A percentile compares a stretch with the other conserved stretches of the same genome.
phyloP scores from a whole-genome alignment of 1,284 basidiomycete species.

The Papiliotrema flavescens region DNA sequence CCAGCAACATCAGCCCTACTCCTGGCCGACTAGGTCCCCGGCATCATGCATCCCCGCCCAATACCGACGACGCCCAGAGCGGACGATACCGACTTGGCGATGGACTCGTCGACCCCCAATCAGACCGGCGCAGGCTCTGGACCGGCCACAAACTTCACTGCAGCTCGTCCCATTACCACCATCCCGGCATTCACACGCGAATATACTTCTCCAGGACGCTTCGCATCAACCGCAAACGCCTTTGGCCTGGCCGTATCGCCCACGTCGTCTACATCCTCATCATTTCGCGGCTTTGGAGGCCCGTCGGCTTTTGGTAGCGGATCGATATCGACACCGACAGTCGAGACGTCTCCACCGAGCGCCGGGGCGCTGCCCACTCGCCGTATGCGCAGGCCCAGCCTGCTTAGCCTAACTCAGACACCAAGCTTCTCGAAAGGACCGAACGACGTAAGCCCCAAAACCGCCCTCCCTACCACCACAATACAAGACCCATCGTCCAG shows the following conservation, averaged over 20 bases:
- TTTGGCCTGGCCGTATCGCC: slow-evolving; percentile 33
- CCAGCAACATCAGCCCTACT: background rate
- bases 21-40: background rate
- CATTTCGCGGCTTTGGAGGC: background rate
- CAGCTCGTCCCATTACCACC: too few species aligned
- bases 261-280: slow-evolving; percentile 17
- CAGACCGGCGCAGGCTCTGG: too few species aligned
- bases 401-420: slow-evolving; percentile 32
- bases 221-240: slow-evolving; percentile 36
- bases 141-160: too few species aligned
- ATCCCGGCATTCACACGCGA: background rate
- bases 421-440: slow-evolving; percentile 11
- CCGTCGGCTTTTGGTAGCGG: background rate
- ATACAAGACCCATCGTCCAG: slow-evolving; percentile 2
- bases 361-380: slow-evolving; percentile 17
- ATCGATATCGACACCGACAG: background rate
- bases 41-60: background rate
- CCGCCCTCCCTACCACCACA: background rate
- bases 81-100: background rate
- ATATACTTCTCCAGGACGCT: slow-evolving; percentile 21
- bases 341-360: slow-evolving; percentile 15
- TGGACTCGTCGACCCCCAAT: background rate
- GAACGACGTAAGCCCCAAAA: slow-evolving; percentile 4
- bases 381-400: slow-evolving; percentile 33
- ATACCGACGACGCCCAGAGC: too few species aligned